phyloP scores from a whole-genome alignment of 805 yeast species.

The Candida piceae region DNA sequence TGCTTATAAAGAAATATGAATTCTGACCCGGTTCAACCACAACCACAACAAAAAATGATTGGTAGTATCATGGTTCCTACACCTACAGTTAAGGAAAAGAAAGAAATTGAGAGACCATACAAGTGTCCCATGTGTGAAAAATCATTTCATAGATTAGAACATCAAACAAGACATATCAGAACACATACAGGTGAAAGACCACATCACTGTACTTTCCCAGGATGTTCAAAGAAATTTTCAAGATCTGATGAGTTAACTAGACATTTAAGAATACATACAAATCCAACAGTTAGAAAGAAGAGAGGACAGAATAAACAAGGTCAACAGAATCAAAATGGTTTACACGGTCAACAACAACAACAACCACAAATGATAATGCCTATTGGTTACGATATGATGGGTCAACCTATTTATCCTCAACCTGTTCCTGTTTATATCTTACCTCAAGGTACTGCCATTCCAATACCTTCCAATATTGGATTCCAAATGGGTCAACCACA shows the following conservation, averaged over 20 bases:
- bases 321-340: conserved; percentile 3
- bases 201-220: conserved; percentile 67
- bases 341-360: conserved; percentile 6
- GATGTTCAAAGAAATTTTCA: conserved; percentile 62
- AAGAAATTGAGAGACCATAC: conserved; percentile 47
- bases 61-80: conserved; percentile 1
- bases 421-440: conserved; percentile 26
- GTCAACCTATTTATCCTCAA: conserved; percentile 28
- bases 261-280: conserved; percentile 67
- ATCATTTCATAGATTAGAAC: conserved; percentile 72
- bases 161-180: conserved; percentile 72
- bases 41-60: background rate
- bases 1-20: no score
- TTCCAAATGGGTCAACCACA: conserved; percentile 12
- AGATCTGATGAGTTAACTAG: conserved; percentile 72
- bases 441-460: conserved; percentile 21
- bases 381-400: conserved; percentile 27
- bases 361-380: conserved; percentile 22
- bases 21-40: background rate
- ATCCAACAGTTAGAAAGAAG: conserved; percentile 62
- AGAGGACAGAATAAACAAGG: conserved; percentile 22
- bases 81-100: conserved; percentile 28
- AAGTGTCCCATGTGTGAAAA: conserved; percentile 70
- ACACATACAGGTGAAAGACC: conserved; percentile 84
- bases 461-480: conserved; percentile 14